Evolutionary conservation across 2,329 filamentous ascomycete species (phyloP).

Genomic region (Coniella lustricola): DNA sequence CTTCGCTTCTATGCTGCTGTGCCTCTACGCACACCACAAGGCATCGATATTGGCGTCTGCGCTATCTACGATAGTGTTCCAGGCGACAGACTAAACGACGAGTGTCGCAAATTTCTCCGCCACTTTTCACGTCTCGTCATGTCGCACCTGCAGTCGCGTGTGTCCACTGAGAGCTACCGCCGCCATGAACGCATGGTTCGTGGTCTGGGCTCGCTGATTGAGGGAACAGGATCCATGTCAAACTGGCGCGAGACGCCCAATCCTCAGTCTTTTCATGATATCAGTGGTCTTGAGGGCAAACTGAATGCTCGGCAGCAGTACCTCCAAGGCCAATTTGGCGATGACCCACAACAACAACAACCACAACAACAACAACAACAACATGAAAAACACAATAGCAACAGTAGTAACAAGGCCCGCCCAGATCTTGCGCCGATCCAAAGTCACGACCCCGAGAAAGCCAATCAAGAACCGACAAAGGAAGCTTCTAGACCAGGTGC

Average conservation of each 20-base stretch:
- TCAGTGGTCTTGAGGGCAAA: background rate
- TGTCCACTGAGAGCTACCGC: slow-evolving; percentile 18
- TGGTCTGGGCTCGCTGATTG: slow-evolving; percentile 20
- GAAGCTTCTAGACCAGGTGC: no score
- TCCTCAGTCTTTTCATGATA: background rate
- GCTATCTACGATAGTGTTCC: slow-evolving; percentile 2
- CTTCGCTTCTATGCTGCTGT: slow-evolving; percentile 13
- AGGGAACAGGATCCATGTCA: slow-evolving; percentile 9
- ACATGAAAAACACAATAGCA: no score
- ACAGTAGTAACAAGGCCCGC: no score
- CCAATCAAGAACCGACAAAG: background rate
- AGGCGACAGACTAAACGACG: slow-evolving; percentile 8
- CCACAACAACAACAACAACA: background rate
- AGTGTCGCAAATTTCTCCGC: slow-evolving; percentile 17
- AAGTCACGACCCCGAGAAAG: no score
- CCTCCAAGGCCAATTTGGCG: background rate
- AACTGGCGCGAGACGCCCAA: background rate
- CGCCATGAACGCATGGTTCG: slow-evolving; percentile 22
- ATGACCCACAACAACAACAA: background rate
- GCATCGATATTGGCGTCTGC: slow-evolving; percentile 12
- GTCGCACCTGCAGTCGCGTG: slow-evolving; percentile 22
- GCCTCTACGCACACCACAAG: slow-evolving; percentile 8
- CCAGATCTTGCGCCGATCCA: no score
- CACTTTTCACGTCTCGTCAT: slow-evolving; percentile 21
- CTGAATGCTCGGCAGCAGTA: background rate